Evolutionary conservation across 768 basidiomycete genomes (phyloP), one percentile per base, ranked within the genome.

Genomic region (Kwoniella europaea): DNA sequence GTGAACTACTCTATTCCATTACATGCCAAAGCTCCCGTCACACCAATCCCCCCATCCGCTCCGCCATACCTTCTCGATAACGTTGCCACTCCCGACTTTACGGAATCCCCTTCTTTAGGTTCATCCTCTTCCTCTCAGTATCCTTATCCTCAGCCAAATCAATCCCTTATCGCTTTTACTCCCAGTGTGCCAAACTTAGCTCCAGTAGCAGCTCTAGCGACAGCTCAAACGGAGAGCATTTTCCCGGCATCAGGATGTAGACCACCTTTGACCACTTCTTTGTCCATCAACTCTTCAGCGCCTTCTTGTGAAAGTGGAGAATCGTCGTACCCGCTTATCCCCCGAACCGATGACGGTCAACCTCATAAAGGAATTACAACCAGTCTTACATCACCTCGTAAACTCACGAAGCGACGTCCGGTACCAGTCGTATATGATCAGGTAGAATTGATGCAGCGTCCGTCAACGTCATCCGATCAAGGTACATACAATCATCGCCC

Each of bases 401-500:
- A 68, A 46, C 60, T 68, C n/a, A 43, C 35, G 12, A 68, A 68
- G 22, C 58, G 67, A 42, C 58, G 67, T 20, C 58, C 67, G 10
- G 52, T 35, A 6, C 43, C 56, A 2, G 41, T 50, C 12, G 35
- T 57, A 4, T 53, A 56, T 41, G 64, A 65, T 46, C 64, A 65
- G 12, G n/a, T 65, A 3, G 64, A 65, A 27, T 27, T 65, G 54
- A 29, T 44, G 24, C 55, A 65, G 20, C 53, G 24, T 10, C 58
- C 58, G n/a, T 59, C 66, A n/a, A 59, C n/a, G 10, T 53, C 57
- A 3, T 20, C 41, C 18, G 27, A 27, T 44, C 57, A 22, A 42
- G 50, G 22, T 27, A 22, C 27, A 24, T 18, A 13, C 18, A 10
- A 27, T 18, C 29, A 42, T 13, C 53, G 50, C 2, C 35, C 20